Conservation (phyloP, 2,329 filamentous ascomycete genomes). For the Hypoxylon sp. region DNA sequence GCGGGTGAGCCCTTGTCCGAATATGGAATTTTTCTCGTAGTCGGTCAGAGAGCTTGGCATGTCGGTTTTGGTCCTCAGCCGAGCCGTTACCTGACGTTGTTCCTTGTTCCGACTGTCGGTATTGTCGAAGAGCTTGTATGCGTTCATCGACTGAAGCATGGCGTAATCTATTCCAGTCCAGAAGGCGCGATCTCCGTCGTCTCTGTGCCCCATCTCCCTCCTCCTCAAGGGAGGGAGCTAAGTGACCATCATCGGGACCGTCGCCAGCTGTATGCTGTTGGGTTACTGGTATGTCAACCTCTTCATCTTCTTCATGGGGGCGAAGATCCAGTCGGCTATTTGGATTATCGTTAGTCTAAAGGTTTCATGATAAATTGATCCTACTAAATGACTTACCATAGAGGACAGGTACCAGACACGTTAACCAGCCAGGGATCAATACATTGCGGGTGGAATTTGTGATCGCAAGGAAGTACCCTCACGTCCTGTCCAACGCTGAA, state of each 20-base stretch:
- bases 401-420: slow-evolving; percentile 77
- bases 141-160: slow-evolving; percentile 73
- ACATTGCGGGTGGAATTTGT: slow-evolving; percentile 77
- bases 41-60: slow-evolving; percentile 63
- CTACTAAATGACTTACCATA: slow-evolving; percentile 69
- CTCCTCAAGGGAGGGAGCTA: slow-evolving; percentile 44
- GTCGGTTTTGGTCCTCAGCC: slow-evolving; percentile 57
- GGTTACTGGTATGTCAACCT: slow-evolving; percentile 13
- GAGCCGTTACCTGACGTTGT: slow-evolving; percentile 52
- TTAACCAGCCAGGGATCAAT: slow-evolving; percentile 80
- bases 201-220: slow-evolving; percentile 56
- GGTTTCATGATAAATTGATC: slow-evolving; percentile 1
- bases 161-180: slow-evolving; percentile 70
- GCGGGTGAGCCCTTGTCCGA: slow-evolving; percentile 62
- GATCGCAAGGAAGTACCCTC: slow-evolving; percentile 75
- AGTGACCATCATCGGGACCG: slow-evolving; percentile 20
- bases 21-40: slow-evolving; percentile 69
- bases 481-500: slow-evolving; percentile 77
- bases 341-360: slow-evolving; percentile 28
- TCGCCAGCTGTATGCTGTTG: slow-evolving; percentile 19
- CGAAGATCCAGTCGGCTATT: slow-evolving; percentile 69
- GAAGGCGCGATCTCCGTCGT: slow-evolving; percentile 65
- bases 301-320: slow-evolving; percentile 55
- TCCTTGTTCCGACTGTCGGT: slow-evolving; percentile 60
- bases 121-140: slow-evolving; percentile 70